Percentiles rank a stretch among this genome's conserved stretches.
Evolutionary conservation across 345 rosid genomes (phyloP).

Genomic region (Pistacia integerrima): DNA sequence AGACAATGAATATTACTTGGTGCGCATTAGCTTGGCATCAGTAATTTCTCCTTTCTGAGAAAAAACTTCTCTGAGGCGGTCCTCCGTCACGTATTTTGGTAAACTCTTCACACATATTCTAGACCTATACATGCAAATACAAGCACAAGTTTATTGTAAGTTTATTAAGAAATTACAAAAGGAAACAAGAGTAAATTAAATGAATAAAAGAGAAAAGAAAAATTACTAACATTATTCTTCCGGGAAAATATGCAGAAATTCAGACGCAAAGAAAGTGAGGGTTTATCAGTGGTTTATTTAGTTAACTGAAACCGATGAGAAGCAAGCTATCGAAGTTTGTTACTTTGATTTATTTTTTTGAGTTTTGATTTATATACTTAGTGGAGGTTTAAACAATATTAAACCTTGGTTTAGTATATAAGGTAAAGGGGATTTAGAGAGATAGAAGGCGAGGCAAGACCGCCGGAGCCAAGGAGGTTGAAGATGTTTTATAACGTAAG

Average conservation of each 20-base stretch:
- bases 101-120: slow-evolving; percentile 83
- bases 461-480: no score
- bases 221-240: background rate
- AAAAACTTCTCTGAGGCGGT: slow-evolving; percentile 63
- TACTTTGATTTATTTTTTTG: no score
- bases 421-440: no score
- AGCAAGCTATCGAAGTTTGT: no score
- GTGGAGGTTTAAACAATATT: no score
- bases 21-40: slow-evolving; percentile 73
- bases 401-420: no score
- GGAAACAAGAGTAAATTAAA: background rate
- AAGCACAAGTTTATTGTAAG: background rate
- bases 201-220: background rate
- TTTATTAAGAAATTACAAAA: background rate
- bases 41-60: slow-evolving; percentile 87
- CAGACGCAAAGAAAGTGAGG: background rate
- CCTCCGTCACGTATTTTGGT: slow-evolving; percentile 66
- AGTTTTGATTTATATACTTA: no score
- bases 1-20: slow-evolving; percentile 41
- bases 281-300: no score
- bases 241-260: background rate
- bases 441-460: no score
- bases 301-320: no score
- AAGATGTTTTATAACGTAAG: no score
- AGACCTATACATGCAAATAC: slow-evolving; percentile 46